Evolutionary conservation across 306 rosid species (phyloP).

Genomic region (Lagenaria siceraria): DNA sequence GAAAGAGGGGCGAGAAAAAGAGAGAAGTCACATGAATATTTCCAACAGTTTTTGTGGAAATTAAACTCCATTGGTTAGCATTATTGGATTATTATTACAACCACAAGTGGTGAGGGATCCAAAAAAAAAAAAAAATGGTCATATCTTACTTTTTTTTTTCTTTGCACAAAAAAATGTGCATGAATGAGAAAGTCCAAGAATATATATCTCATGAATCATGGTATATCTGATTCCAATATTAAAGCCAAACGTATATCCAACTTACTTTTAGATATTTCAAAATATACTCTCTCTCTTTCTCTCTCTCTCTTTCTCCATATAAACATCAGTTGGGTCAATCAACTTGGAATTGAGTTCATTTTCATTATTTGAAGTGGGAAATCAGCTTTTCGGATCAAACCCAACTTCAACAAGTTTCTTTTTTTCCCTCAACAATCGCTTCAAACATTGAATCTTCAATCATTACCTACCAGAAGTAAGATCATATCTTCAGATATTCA

Average conservation of each 20-base stretch:
- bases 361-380: neutral
- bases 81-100: constrained; percentile 8
- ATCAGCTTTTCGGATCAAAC: neutral
- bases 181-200: neutral
- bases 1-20: neutral
- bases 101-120: neutral
- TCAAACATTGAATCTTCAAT: neutral
- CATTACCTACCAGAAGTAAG: neutral
- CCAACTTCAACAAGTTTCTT: too few relatives aligned
- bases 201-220: neutral
- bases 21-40: constrained; percentile 3
- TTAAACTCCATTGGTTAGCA: constrained; percentile 1
- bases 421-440: neutral
- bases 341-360: neutral
- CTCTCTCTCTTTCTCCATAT: neutral
- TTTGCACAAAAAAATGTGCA: neutral
- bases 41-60: constrained; percentile 11
- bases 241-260: neutral
- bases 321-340: neutral
- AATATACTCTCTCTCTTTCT: neutral
- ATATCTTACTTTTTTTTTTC: neutral
- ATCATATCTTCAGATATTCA: neutral
- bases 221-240: neutral
- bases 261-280: neutral
- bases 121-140: neutral